Evolutionary conservation across 352 stramenopile genomes (phyloP).

Genomic region (Globisporangium echinulatum): DNA sequence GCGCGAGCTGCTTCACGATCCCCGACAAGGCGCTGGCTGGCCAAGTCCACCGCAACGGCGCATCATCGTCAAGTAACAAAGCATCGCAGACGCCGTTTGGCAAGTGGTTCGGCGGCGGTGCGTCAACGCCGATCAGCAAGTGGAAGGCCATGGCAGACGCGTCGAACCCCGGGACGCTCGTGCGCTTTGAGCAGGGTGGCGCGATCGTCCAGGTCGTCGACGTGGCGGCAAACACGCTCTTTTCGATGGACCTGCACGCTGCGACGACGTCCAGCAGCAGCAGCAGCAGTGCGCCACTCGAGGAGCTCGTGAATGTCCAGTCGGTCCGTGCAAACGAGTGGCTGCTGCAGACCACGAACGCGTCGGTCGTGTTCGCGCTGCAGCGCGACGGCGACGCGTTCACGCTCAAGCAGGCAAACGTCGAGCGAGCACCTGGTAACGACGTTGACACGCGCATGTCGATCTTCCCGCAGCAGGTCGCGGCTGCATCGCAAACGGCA

Average conservation of each 20-base stretch:
- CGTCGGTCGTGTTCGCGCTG: slow-evolving; percentile 25
- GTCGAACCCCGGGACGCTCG: slow-evolving; percentile 25
- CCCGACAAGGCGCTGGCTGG: slow-evolving; percentile 48
- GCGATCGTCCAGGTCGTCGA: slow-evolving; percentile 56
- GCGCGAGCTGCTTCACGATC: slow-evolving; percentile 42
- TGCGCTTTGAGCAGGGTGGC: slow-evolving; percentile 45
- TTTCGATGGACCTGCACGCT: slow-evolving; percentile 38
- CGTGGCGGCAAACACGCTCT: slow-evolving; percentile 27
- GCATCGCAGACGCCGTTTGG: slow-evolving; percentile 20
- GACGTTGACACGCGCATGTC: slow-evolving; percentile 23
- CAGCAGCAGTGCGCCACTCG: not conserved
- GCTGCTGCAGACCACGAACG: slow-evolving; percentile 41
- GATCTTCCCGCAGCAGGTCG: slow-evolving; percentile 15
- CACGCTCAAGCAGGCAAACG: slow-evolving; percentile 19
- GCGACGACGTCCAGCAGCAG: not conserved
- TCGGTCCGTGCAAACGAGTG: slow-evolving; percentile 30
- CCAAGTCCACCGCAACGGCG: slow-evolving; percentile 20
- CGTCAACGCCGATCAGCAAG: slow-evolving; percentile 16
- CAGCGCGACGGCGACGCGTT: slow-evolving; percentile 19
- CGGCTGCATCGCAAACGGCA: not conserved
- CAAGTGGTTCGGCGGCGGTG: slow-evolving; percentile 31
- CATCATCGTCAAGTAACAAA: not conserved
- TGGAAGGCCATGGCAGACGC: slow-evolving; percentile 11
- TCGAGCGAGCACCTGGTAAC: slow-evolving; percentile 2
- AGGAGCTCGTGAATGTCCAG: slow-evolving; percentile 35